Conservation (phyloP, 2,329 filamentous ascomycete genomes). For the Juglanconis oblonga region DNA sequence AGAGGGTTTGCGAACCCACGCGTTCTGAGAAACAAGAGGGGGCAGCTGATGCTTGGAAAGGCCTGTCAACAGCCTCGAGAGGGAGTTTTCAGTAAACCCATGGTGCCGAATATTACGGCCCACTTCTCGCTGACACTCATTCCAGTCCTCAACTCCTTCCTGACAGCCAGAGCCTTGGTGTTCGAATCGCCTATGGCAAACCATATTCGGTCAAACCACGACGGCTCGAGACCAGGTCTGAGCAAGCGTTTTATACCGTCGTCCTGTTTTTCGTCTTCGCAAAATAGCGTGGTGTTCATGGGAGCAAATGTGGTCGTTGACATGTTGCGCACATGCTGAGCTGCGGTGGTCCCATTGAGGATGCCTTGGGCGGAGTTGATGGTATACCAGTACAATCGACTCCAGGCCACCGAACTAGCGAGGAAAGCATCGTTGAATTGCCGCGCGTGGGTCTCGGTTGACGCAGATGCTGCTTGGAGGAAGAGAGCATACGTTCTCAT, state of each 20-base stretch:
- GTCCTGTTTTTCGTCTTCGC: neutral
- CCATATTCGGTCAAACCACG: constrained; percentile 1
- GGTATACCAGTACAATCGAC: constrained; percentile 27
- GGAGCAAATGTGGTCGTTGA: constrained; percentile 9
- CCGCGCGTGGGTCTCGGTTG: constrained; percentile 13
- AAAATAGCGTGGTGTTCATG: neutral
- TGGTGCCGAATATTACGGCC: constrained; percentile 23
- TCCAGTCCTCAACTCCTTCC: constrained; percentile 18
- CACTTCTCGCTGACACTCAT: constrained; percentile 23
- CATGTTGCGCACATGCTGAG: constrained; percentile 2
- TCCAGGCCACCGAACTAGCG: constrained; percentile 22
- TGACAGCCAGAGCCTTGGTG: constrained; percentile 12
- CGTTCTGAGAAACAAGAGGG: too few relatives aligned
- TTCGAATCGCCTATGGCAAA: neutral
- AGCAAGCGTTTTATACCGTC: neutral
- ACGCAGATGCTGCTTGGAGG: constrained; percentile 24
- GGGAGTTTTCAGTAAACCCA: neutral
- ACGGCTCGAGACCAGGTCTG: neutral
- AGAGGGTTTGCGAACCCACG: too few relatives aligned
- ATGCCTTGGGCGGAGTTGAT: neutral
- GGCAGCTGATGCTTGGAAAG: too few relatives aligned
- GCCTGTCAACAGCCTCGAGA: neutral
- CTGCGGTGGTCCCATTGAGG: neutral
- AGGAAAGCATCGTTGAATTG: constrained; percentile 28
- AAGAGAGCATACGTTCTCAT: constrained; percentile 29